Base-by-base conservation (phyloP, 257 asterid genomes). In the Solanum peruvianum region DNA sequence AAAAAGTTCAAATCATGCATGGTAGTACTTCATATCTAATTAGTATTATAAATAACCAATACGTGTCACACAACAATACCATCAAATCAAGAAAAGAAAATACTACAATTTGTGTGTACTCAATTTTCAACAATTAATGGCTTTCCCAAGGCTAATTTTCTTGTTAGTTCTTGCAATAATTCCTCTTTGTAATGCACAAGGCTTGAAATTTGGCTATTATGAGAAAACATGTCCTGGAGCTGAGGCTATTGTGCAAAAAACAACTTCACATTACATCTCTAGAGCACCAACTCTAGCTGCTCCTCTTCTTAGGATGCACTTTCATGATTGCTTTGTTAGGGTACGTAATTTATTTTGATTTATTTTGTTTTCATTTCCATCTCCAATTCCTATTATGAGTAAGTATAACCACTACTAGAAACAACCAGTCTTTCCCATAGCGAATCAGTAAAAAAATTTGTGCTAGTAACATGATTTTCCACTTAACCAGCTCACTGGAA, bases 291-390 rank as follows among this genome's bases (percentile, higher is more conserved):
- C 82, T 69, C 87, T 85, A 25, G 87, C 66, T 21, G 80, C 70
- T 81, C 87, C 87, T 16, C 42, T 86, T 49, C 76, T 89, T 29
- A 90, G 96, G 16, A 66, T 91, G 81, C 96, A 92, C 70, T 93
- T 89, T 58, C 96, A 93, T 18, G 94, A 93, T 47, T 93, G 94
- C 77, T 93, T 93, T 45, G 92, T 93, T 27, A 89, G 83, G 87
- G 94, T 91, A 49, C 9, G 9, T 49, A 90, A 5, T 66, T 66
- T 0, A 3, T 81, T 6, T 56, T 6, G 3, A 6, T 8, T 18
- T 10, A 4, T 44, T 11, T 31, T 23, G 11, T 69, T 33, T 33
- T 70, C 75, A 42, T 20, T 27, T 69, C 23, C 21, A 15, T 16
- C 14, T 70, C 37, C 42, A 27, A 29, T 29, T 67, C 21, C 75